Conservation (phyloP, 257 asterid genomes). For the Solanum habrochaites region DNA sequence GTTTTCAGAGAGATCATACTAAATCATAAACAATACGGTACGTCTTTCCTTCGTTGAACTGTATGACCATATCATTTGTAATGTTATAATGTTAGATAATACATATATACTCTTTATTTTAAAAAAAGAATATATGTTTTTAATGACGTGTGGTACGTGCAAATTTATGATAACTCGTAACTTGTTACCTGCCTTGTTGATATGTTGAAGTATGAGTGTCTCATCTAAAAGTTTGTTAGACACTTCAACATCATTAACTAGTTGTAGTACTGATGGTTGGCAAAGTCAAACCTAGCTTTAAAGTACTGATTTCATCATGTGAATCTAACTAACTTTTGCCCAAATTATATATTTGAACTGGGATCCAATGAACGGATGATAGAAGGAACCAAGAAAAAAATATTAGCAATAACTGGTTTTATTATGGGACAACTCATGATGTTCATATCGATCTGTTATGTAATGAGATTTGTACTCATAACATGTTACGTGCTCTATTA, state of each 20-base stretch:
- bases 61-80: background rate
- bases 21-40: slow-evolving; percentile 17
- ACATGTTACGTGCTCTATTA: background rate
- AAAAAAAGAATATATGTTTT: background rate
- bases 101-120: background rate
- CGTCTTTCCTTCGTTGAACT: background rate
- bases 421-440: too few relatives aligned
- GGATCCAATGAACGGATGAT: background rate
- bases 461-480: background rate
- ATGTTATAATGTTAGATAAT: background rate
- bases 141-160: background rate
- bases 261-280: background rate
- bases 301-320: background rate
- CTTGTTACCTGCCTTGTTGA: background rate
- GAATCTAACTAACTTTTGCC: background rate
- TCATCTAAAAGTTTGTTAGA: background rate
- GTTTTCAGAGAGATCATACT: slow-evolving; percentile 23
- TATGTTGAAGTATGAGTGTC: background rate
- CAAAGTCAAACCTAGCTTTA: too few relatives aligned
- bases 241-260: background rate
- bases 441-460: too few relatives aligned
- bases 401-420: too few relatives aligned
- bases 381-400: too few relatives aligned
- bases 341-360: background rate
- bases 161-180: background rate